Evolutionary conservation across 2,329 filamentous ascomycete genomes (phyloP), one percentile per base, ranked within the genome.

Genomic region (Epichloe uncinata): DNA sequence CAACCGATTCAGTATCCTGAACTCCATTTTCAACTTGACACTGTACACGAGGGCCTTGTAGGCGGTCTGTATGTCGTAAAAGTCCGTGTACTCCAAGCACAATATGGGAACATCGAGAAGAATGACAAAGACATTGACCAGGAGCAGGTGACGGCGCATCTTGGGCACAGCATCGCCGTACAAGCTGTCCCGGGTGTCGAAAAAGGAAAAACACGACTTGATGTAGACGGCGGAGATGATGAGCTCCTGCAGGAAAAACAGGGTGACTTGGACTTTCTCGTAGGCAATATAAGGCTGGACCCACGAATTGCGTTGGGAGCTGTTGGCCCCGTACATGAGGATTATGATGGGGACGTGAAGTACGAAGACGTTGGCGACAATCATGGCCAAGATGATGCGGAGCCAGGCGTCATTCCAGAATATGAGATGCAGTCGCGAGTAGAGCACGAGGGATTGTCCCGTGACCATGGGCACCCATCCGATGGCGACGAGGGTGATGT

Each of bases 401-500:
- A 81, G 66, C 8, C 72, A 61, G 2, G 62, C 61, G 4, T 69
- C 48, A 67, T 77, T 73, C 16, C 69, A 69, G 3, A 78, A 65
- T 13, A 83, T 70, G 3, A 83, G 67, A 57, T 82, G 77, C 0
- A 83, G 69, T 2, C 79, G 72, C 2, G 78, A 82, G 64, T 78
- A 83, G 2, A 83, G 66, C 1, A 83, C 78, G 7, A 81, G 55
- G 0, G 73, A 73, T 57, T 81, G 77, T 0, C 78, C 79, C 3
- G 77, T 79, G 0, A 82, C 72, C 74, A 82, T 79, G 2, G 51
- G 55, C 4, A 58, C 54, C 61, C 62, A 63, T 13, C 58, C 59
- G 5, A 55, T 42, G 13, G 56, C 56, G 18, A 58, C 57, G 41
- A 59, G 48, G 4, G 55, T 56, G 37, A 59, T 51, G 38, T 56